These are phyloP conservation scores for Abrus pulchellus DNA, from an alignment of 306 rosid genomes.

Conservation along the genomic window DNA sequence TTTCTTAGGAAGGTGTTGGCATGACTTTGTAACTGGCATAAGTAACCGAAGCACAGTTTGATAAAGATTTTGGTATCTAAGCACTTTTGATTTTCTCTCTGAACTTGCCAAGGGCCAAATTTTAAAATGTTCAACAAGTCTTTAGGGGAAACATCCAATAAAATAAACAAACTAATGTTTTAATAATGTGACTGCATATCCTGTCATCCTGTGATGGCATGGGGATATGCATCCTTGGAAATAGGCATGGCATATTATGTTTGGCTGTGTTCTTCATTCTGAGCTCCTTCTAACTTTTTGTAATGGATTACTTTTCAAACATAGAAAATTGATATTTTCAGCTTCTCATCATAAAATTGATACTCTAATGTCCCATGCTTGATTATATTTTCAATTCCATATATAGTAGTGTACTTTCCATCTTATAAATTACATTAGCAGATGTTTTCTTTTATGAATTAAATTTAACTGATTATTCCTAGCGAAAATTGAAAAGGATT, in stretches of 20 bases:
- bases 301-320: conserved; percentile 12
- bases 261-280: conserved; percentile 1
- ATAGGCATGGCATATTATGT: conserved; percentile 5
- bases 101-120: neutral
- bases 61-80: conserved; percentile 7
- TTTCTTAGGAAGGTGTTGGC: neutral
- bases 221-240: neutral
- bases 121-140: neutral
- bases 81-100: neutral
- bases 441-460: neutral
- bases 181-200: conserved; percentile 14
- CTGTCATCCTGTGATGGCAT: conserved; percentile 27
- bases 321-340: neutral
- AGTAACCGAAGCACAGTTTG: neutral
- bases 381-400: conserved; percentile 1
- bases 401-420: conserved; percentile 1
- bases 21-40: neutral
- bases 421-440: neutral
- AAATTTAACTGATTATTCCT: conserved; percentile 20
- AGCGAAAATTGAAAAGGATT: neutral
- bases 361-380: conserved; percentile 23
- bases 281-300: neutral
- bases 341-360: neutral
- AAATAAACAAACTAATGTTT: neutral
- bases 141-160: conserved; percentile 18